phyloP scores from a whole-genome alignment of 352 stramenopile genomes.

The Thalassiosira exigua region DNA sequence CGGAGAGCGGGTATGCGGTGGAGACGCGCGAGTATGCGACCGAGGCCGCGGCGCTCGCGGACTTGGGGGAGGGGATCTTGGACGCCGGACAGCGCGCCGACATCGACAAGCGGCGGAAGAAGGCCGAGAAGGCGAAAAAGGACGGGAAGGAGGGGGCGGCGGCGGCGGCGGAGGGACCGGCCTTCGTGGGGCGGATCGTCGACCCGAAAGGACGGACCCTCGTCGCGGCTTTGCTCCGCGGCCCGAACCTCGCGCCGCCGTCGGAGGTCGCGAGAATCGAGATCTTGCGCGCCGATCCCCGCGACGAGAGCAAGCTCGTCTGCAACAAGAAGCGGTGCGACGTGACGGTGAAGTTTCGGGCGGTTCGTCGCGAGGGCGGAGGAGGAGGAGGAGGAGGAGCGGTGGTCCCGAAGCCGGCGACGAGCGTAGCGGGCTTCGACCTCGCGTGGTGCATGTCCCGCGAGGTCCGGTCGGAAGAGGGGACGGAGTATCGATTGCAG shows the following conservation, averaged over 20 bases:
- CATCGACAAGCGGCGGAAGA: constrained; percentile 57
- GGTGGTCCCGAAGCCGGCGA: background rate
- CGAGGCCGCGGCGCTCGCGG: constrained; percentile 50
- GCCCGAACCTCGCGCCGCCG: constrained; percentile 9
- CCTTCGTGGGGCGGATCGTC: constrained; percentile 1
- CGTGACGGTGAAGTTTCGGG: constrained; percentile 72
- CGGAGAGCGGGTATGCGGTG: background rate
- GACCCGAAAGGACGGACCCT: background rate
- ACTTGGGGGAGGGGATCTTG: constrained; percentile 57
- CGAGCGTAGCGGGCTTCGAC: constrained; percentile 20
- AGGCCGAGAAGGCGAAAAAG: constrained; percentile 29
- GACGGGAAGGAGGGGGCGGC: background rate
- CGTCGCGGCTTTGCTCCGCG: constrained; percentile 24
- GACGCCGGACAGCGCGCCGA: constrained; percentile 49
- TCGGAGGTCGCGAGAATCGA: constrained; percentile 12
- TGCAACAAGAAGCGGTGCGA: constrained; percentile 65
- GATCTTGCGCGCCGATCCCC: constrained; percentile 41
- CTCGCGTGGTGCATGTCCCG: constrained; percentile 35
- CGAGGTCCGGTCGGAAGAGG: constrained; percentile 37
- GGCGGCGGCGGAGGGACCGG: background rate
- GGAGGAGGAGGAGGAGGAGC: background rate
- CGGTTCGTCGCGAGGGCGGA: constrained; percentile 20
- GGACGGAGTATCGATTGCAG: constrained; percentile 32
- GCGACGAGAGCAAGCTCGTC: constrained; percentile 34
- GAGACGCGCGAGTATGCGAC: constrained; percentile 15